These are phyloP conservation scores for Sugiyamaella xylanicola DNA, from an alignment of 1,139 yeast genomes.

Conservation along the genomic window DNA sequence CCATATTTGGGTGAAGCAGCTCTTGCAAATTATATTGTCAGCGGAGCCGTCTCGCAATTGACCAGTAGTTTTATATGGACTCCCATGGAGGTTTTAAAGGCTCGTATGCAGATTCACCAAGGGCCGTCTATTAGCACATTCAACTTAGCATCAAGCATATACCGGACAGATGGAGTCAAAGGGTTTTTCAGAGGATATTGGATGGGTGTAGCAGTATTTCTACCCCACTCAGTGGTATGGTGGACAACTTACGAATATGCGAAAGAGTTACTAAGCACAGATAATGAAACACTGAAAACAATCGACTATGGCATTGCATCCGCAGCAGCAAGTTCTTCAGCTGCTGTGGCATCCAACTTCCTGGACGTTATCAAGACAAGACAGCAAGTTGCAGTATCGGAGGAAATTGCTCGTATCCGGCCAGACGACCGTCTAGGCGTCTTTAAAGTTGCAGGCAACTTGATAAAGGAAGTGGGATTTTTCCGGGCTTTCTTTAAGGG, in stretches of 20 bases:
- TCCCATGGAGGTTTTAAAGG: conserved; percentile 51
- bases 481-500: conserved; percentile 45
- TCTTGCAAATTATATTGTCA: conserved; percentile 42
- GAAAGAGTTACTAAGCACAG: conserved; percentile 28
- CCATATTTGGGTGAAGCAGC: conserved; percentile 44
- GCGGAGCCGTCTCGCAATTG: conserved; percentile 48
- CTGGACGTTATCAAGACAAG: conserved; percentile 49
- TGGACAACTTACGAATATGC: conserved; percentile 41
- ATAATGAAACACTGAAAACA: conserved; percentile 28
- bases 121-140: conserved; percentile 29
- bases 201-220: conserved; percentile 47
- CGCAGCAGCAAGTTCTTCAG: conserved; percentile 44
- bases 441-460: conserved; percentile 40
- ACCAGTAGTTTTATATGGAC: conserved; percentile 49
- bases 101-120: conserved; percentile 46
- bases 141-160: conserved; percentile 36
- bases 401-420: conserved; percentile 44
- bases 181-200: conserved; percentile 50
- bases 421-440: conserved; percentile 46
- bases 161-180: conserved; percentile 41
- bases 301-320: conserved; percentile 43
- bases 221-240: conserved; percentile 48
- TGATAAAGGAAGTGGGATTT: conserved; percentile 45
- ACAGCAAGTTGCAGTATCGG: conserved; percentile 48
- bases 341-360: conserved; percentile 46